These are phyloP conservation scores for Allium sativum DNA, from an alignment of 106 monocot genomes.

Conservation along the genomic window DNA sequence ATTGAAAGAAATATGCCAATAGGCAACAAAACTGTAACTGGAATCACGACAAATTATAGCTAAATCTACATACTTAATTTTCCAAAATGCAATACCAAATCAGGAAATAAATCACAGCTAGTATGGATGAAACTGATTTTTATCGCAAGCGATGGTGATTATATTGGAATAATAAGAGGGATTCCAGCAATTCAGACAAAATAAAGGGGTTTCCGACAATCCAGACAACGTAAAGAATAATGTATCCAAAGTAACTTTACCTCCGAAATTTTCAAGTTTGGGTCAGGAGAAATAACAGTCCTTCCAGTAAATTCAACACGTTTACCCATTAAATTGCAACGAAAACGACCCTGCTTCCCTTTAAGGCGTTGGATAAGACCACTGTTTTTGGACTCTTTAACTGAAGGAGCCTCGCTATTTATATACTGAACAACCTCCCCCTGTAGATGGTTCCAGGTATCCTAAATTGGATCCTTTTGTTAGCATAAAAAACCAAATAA, in stretches of 20 bases:
- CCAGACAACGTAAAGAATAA: too few relatives aligned
- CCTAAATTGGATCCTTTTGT: constrained; percentile 28
- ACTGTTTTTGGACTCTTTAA: constrained; percentile 51
- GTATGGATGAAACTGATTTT: too few relatives aligned
- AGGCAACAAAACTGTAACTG: too few relatives aligned
- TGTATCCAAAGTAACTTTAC: constrained; percentile 8
- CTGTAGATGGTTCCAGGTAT: constrained; percentile 75
- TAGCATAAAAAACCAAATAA: constrained; percentile 2
- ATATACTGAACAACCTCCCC: constrained; percentile 73
- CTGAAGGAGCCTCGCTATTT: constrained; percentile 81
- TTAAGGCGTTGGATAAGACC: constrained; percentile 91
- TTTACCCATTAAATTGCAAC: constrained; percentile 91
- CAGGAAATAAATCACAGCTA: too few relatives aligned
- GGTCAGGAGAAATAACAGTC: constrained; percentile 99
- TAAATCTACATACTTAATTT: too few relatives aligned
- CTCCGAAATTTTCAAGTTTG: constrained; percentile 98
- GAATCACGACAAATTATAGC: too few relatives aligned
- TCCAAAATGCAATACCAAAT: too few relatives aligned
- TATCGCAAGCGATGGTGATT: too few relatives aligned
- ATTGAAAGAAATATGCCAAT: too few relatives aligned
- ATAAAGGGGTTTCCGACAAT: too few relatives aligned
- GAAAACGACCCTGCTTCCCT: constrained; percentile 94
- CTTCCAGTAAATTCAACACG: constrained; percentile 94
- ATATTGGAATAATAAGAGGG: too few relatives aligned
- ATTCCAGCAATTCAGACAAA: too few relatives aligned